Evolutionary conservation across 129 eudicot species (phyloP).

Genomic region (Saposhnikovia divaricata): DNA sequence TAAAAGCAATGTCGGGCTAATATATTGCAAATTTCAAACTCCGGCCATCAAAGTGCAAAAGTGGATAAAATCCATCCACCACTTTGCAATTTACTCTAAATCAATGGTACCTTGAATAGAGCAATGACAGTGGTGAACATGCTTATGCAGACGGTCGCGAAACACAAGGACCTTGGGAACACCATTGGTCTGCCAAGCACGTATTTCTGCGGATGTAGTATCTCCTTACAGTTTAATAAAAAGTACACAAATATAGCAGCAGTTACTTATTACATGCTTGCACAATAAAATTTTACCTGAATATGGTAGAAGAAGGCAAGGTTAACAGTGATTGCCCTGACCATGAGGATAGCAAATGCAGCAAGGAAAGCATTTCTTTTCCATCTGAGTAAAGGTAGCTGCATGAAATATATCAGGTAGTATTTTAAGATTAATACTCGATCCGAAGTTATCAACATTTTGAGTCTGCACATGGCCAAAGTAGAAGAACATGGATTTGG

Average conservation of each 20-base stretch:
- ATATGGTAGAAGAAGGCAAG: slow-evolving; percentile 29
- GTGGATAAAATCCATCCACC: too few relatives aligned
- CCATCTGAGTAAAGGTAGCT: slow-evolving; percentile 36
- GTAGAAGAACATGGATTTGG: neutral
- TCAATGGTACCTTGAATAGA: slow-evolving; percentile 25
- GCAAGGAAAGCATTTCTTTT: slow-evolving; percentile 31
- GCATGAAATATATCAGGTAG: slow-evolving; percentile 5
- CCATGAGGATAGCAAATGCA: slow-evolving; percentile 25
- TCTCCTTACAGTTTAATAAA: neutral
- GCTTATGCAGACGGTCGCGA: slow-evolving; percentile 26
- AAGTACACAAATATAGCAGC: neutral
- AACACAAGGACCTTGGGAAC: slow-evolving; percentile 25
- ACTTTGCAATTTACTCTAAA: too few relatives aligned
- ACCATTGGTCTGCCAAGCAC: slow-evolving; percentile 26
- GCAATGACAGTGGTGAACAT: slow-evolving; percentile 29
- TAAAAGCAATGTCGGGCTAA: too few relatives aligned
- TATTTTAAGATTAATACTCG: neutral
- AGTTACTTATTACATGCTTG: neutral
- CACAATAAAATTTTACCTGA: slow-evolving; percentile 14
- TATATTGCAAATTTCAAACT: too few relatives aligned
- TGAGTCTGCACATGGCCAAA: neutral
- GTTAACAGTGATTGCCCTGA: slow-evolving; percentile 27
- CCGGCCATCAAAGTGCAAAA: too few relatives aligned
- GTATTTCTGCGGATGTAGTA: slow-evolving; percentile 16
- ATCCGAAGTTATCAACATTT: neutral